Evolutionary conservation across 495 filamentous ascomycete species (phyloP), one percentile per base, ranked within the genome.

Genomic region (Corynascus novoguineensis): DNA sequence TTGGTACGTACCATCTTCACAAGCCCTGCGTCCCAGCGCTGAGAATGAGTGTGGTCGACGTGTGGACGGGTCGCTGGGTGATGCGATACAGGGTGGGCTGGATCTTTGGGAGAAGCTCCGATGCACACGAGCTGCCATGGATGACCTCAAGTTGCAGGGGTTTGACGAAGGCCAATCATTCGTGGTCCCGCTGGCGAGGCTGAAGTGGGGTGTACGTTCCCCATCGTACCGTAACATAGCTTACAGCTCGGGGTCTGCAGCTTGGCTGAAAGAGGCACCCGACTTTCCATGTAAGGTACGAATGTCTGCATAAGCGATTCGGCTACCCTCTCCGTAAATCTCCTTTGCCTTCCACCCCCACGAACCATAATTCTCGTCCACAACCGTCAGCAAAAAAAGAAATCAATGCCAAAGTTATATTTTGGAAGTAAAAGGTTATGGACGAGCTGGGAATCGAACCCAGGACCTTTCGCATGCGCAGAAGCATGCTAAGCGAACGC

Each of bases 371-470:
- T n/a, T n/a, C n/a, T n/a, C n/a, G n/a, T n/a, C n/a, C n/a, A n/a
- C n/a, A 49, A 49, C 24, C 4, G 4, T 12, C 7, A 5, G 4
- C 0, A 10, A 38, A 35, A 5, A 14, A 27, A 7, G 28, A 0
- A 37, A 8, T 12, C 5, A 8, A 47, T 8, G 22, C 44, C 45
- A 56, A 41, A 34, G 15, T 4, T 6, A 28, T 2, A 12, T 4
- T 41, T 19, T 25, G 7, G 15, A 21, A 34, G 50, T 25, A 58
- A 47, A 54, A 55, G 29, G 28, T n/a, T 15, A 32, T 64, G 62
- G 62, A 62, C 62, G 60, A 57, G 60, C 56, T 61, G 58, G 59
- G 59, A 64, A 64, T 61, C 59, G 62, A 61, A 64, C 62, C 59
- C 54, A 61, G 59, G 62, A 64, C 62, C 62, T 64, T 64, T 61